Evolutionary conservation across 192 early-diverging fungal genomes (phyloP).

Genomic region (Mortierella hygrophila): DNA sequence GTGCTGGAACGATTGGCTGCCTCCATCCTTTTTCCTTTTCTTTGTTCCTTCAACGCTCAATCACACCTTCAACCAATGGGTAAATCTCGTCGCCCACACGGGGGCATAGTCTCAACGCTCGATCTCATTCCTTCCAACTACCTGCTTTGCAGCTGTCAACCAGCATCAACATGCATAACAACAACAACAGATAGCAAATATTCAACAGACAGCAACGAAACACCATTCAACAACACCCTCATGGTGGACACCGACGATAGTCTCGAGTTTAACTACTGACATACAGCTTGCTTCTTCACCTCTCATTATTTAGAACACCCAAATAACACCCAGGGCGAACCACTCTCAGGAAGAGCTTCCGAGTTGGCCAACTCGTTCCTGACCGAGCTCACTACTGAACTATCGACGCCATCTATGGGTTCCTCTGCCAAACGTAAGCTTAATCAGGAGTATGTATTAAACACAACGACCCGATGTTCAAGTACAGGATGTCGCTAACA

Average conservation of each 20-base stretch:
- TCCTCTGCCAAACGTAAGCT: constrained; percentile 32
- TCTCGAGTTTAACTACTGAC: neutral
- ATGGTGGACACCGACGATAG: neutral
- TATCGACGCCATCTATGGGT: constrained; percentile 18
- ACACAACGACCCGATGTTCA: neutral
- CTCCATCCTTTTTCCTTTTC: constrained; percentile 1
- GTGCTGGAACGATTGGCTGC: neutral
- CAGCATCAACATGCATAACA: neutral
- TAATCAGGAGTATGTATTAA: neutral
- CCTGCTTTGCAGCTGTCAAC: neutral
- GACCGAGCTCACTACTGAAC: constrained; percentile 40
- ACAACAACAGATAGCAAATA: neutral
- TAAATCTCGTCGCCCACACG: neutral
- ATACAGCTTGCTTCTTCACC: neutral
- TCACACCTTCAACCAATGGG: neutral
- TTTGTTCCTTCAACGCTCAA: neutral
- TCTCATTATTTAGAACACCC: constrained; percentile 21
- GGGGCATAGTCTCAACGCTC: neutral
- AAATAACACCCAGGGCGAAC: constrained; percentile 42
- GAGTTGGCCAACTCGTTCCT: constrained; percentile 52
- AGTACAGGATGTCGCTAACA: neutral
- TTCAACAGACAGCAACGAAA: neutral
- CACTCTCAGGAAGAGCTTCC: constrained; percentile 46
- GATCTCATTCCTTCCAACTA: neutral
- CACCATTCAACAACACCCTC: neutral